These are phyloP conservation scores for Nepenthes alata DNA, from an alignment of 179 eudicot species.

Conservation along the genomic window DNA sequence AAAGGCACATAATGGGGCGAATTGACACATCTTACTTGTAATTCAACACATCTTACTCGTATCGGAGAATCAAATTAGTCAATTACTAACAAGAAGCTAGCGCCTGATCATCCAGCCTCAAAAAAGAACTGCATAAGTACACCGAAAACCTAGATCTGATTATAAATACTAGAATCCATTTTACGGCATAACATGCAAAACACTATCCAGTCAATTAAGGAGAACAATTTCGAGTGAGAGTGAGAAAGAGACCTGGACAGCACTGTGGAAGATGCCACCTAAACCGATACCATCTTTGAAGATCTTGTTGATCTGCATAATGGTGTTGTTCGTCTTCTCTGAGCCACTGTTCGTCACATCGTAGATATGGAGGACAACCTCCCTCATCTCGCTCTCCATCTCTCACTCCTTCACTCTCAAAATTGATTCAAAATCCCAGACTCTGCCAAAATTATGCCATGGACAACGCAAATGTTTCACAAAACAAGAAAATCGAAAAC, in stretches of 20 bases:
- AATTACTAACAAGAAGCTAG: not conserved
- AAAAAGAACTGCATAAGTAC: not conserved
- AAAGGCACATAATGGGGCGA: no score
- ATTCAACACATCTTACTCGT: no score
- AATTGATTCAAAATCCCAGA: no score
- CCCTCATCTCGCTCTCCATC: slow-evolving; percentile 34
- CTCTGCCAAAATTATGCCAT: no score
- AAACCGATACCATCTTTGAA: slow-evolving; percentile 92
- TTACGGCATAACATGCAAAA: not conserved
- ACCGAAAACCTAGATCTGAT: slow-evolving; percentile 31
- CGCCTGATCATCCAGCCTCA: not conserved
- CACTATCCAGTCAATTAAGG: not conserved
- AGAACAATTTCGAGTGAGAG: not conserved
- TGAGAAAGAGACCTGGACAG: slow-evolving; percentile 53
- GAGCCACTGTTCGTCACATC: slow-evolving; percentile 90
- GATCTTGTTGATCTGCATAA: slow-evolving; percentile 88
- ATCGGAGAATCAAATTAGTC: not conserved
- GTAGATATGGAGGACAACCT: slow-evolving; percentile 70
- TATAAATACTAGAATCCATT: slow-evolving; percentile 2
- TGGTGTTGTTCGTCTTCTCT: slow-evolving; percentile 84
- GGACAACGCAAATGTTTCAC: no score
- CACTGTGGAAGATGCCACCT: slow-evolving; percentile 95
- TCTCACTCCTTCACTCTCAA: not conserved
- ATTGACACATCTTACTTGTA: no score
- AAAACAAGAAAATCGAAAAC: no score